Conservation (phyloP, 2,329 filamentous ascomycete genomes). For the Saccharata proteae region DNA sequence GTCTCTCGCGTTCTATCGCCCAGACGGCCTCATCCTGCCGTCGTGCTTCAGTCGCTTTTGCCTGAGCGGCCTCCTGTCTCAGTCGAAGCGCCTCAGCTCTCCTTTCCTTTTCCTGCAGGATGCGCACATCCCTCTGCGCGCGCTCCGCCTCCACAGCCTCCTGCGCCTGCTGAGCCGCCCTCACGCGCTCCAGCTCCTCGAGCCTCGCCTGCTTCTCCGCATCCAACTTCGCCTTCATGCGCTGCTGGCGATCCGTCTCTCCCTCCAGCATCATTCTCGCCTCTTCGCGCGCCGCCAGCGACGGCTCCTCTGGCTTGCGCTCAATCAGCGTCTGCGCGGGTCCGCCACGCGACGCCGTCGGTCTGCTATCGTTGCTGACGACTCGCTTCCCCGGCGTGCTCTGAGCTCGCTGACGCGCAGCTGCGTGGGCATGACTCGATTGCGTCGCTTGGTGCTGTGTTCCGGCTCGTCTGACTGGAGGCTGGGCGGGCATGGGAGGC, state of each 20-base stretch:
- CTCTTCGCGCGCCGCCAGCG: slow-evolving; percentile 18
- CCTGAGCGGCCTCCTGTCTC: slow-evolving; percentile 20
- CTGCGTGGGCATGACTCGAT: not conserved
- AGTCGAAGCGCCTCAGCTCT: slow-evolving; percentile 13
- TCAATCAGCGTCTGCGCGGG: not conserved
- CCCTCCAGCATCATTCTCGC: slow-evolving; percentile 20
- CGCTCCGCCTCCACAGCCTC: slow-evolving; percentile 18
- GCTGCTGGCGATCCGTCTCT: slow-evolving; percentile 15
- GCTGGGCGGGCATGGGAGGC: slow-evolving; percentile 10
- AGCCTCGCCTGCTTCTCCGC: slow-evolving; percentile 20
- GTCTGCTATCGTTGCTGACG: not conserved
- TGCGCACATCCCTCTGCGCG: no score
- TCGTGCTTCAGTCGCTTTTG: slow-evolving; percentile 15
- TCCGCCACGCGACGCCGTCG: slow-evolving; percentile 1
- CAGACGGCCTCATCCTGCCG: slow-evolving; percentile 18
- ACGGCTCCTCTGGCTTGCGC: not conserved
- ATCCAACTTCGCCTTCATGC: slow-evolving; percentile 17
- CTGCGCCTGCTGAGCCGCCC: slow-evolving; percentile 18
- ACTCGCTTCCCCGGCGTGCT: slow-evolving; percentile 3
- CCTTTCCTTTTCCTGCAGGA: slow-evolving; percentile 18
- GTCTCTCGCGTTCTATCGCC: slow-evolving; percentile 1
- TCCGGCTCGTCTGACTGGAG: not conserved
- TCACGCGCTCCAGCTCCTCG: slow-evolving; percentile 20
- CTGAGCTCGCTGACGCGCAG: slow-evolving; percentile 2
- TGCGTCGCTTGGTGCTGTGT: slow-evolving; percentile 1